Evolutionary conservation across 2,329 filamentous ascomycete genomes (phyloP), one percentile per base, ranked within the genome.

Genomic region (Aspergillus viridinutans): DNA sequence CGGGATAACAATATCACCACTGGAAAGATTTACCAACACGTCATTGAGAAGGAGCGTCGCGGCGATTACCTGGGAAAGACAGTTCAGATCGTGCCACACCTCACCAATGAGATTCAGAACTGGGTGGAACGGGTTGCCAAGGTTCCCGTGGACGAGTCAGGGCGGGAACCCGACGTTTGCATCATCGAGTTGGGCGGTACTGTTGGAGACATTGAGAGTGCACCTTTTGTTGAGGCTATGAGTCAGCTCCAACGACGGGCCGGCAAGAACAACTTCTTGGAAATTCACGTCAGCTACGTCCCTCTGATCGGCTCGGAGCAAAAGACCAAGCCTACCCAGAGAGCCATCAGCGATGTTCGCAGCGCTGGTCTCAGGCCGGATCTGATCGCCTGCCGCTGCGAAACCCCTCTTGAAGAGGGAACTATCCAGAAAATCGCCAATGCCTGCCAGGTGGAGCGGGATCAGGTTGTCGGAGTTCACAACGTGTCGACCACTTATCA

Each of bases 241-340:
- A 86, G 85, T 52, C 90, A 96, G 76, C 81, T 96, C 61, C 83
- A 87, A 64, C 81, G 88, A 64, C 83, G 86, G 61, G 86, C 84
- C 25, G 90, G 89, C 65, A 86, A 85, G 69, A 83, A 85, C 70
- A 93, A 96, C 77, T 95, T 96, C 73, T 78, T 92, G 71, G 88
- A 91, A 72, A 95, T 97, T 64, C 88, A 92, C 75, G 93, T 97
- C 60, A 61, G 77, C 71, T 63, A 92, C 66, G 88, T 97, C 35
- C 94, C 92, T 1, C 83, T 93, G 35, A 83, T 88, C 42, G 67
- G 64, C 17, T 83, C 84, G 35, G 88, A 97, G 80, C 87, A 96
- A 75, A 97, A 97, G 84, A 97, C 92, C 9, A 97, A 97, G 79
- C 94, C 94, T 0, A 99, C 94, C 0, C 94, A 99, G 74, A 86